Evolutionary conservation across 2,329 filamentous ascomycete genomes (phyloP), one percentile per base, ranked within the genome.

Genomic region (Epichloe amarillans): DNA sequence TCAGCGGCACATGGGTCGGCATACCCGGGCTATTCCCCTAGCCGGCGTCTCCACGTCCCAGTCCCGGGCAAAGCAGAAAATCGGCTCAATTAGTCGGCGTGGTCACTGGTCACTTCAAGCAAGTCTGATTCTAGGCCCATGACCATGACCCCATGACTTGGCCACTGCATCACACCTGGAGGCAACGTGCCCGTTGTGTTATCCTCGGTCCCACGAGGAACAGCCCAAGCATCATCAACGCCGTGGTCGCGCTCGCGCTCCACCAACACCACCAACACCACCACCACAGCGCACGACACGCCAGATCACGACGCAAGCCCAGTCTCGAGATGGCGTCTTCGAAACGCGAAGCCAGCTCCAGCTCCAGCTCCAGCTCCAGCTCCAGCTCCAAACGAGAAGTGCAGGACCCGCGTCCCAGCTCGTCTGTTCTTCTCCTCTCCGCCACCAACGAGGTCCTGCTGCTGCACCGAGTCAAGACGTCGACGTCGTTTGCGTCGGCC

Each of bases 361-460:
- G 26, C 26, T 30, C 26, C 26, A 10, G 26, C 26, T 30, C 26
- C 3, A 36, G n/a, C n/a, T 4, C 8, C 3, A 26, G 26, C 26
- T 30, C 26, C 26, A 10, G 26, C 26, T 30, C 26, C 3, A 36
- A 60, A 51, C 65, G 59, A 41, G 50, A 56, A 4, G 54, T 62
- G 21, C 57, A 63, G n/a, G 64, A 66, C 19, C 79, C 83, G 3
- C 71, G 78, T 48, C 83, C 84, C 2, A 87, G 82, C 63, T 77
- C 83, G 12, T 94, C 88, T 57, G 82, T 97, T 45, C 72, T 97
- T 36, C 76, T 97, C 14, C 73, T 98, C 46, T 96, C 93, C 0
- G 85, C 89, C 0, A 74, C 77, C 47, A 96, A 97, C 65, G 82
- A 95, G 64, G 80, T 97, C 45, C 77, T 98, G 1, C 80, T 97